phyloP scores from a whole-genome alignment of 164 flowering plant species.

The Liquidambar formosana region DNA sequence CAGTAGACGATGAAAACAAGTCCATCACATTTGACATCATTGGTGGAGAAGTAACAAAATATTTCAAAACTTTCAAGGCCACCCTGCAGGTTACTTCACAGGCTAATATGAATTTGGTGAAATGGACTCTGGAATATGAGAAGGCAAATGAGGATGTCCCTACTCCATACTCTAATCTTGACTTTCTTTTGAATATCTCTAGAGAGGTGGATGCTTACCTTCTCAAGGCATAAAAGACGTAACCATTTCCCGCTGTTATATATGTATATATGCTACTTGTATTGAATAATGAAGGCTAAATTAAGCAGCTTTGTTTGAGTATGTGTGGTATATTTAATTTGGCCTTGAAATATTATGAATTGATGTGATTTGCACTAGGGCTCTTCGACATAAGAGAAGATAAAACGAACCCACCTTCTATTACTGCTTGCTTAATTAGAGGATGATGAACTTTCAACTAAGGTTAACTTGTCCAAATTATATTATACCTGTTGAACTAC shows the following conservation, averaged over 20 bases:
- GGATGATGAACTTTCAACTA: too few species aligned
- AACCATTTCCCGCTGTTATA: neutral
- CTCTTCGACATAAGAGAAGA: too few species aligned
- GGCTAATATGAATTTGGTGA: slow-evolving; percentile 12
- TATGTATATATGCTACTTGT: neutral
- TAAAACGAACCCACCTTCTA: too few species aligned
- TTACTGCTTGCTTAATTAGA: too few species aligned
- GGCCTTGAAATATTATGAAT: neutral
- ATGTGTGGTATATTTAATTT: neutral
- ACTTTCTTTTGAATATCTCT: slow-evolving; percentile 9
- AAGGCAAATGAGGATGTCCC: slow-evolving; percentile 22
- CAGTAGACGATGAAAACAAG: slow-evolving; percentile 24
- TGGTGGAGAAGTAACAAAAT: slow-evolving; percentile 31
- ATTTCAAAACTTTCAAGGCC: slow-evolving; percentile 26
- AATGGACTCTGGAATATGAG: slow-evolving; percentile 28
- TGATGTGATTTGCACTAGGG: too few species aligned
- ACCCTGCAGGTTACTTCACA: slow-evolving; percentile 12
- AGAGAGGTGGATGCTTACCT: slow-evolving; percentile 16
- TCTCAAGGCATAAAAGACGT: neutral
- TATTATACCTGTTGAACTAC: too few species aligned
- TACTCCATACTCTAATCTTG: slow-evolving; percentile 19
- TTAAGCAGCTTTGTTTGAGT: neutral
- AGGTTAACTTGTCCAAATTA: too few species aligned
- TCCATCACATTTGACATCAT: slow-evolving; percentile 16
- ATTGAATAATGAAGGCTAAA: neutral